Conservation (phyloP, 805 yeast species). For the Lachancea quebecensis region DNA sequence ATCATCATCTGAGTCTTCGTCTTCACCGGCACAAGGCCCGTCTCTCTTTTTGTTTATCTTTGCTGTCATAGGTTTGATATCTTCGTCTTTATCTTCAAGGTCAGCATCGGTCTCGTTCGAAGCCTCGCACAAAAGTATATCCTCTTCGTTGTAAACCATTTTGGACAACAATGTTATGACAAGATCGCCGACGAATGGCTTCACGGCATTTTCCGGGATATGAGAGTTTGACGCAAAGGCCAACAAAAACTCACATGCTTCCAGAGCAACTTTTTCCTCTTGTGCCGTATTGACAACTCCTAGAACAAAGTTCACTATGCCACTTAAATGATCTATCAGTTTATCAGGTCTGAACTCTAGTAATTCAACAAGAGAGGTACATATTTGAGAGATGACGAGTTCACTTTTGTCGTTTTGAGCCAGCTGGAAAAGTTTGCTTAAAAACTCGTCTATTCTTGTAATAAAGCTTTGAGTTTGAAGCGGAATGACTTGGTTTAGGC, state of each 20-base stretch:
- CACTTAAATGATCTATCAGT: slow-evolving; percentile 69
- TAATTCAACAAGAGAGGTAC: slow-evolving; percentile 65
- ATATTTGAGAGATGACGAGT: slow-evolving; percentile 63
- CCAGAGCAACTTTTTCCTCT: slow-evolving; percentile 74
- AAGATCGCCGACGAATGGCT: slow-evolving; percentile 52
- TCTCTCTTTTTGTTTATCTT: slow-evolving; percentile 46
- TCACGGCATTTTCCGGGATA: slow-evolving; percentile 46
- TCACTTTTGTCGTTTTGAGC: slow-evolving; percentile 53
- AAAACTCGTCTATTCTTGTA: slow-evolving; percentile 57
- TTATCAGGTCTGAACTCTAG: slow-evolving; percentile 77
- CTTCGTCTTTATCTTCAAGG: slow-evolving; percentile 78
- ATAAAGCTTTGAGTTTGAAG: slow-evolving; percentile 60
- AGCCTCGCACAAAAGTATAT: slow-evolving; percentile 55
- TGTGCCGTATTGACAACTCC: slow-evolving; percentile 58
- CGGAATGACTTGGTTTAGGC: slow-evolving; percentile 71
- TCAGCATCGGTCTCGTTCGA: slow-evolving; percentile 62
- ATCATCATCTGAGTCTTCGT: slow-evolving; percentile 63
- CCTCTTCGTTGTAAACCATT: slow-evolving; percentile 86
- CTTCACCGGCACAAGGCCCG: slow-evolving; percentile 50
- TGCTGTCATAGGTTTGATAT: slow-evolving; percentile 75
- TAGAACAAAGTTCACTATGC: slow-evolving; percentile 77
- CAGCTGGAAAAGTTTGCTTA: slow-evolving; percentile 56
- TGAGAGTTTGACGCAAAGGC: slow-evolving; percentile 59
- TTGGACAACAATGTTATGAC: slow-evolving; percentile 72
- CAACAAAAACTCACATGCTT: slow-evolving; percentile 87